phyloP scores from a whole-genome alignment of 495 filamentous ascomycete species.

The Bryoglossum gracile region DNA sequence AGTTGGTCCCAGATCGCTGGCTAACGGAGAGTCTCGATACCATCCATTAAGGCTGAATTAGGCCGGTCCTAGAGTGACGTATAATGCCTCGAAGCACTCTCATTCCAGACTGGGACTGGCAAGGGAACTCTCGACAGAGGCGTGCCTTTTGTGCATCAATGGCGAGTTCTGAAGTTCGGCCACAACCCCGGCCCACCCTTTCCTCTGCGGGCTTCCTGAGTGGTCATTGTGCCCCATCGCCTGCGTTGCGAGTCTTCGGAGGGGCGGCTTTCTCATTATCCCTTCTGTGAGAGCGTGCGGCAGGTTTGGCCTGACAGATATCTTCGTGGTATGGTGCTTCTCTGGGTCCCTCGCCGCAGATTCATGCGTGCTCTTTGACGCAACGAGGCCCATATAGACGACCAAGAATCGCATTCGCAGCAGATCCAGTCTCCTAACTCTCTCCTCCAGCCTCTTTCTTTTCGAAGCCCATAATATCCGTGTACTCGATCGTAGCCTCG shows the following conservation, averaged over 20 bases:
- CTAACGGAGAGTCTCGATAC: too few relatives aligned
- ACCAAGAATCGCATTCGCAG: constrained; percentile 51
- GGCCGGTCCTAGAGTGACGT: too few relatives aligned
- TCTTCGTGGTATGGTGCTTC: constrained; percentile 22
- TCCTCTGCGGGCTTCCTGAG: constrained; percentile 30
- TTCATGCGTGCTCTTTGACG: constrained; percentile 29
- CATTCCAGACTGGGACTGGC: constrained; percentile 13
- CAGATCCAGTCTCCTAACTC: constrained; percentile 51
- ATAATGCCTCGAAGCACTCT: too few relatives aligned
- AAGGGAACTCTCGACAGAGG: constrained; percentile 44
- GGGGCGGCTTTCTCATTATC: constrained; percentile 34
- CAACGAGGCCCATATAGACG: constrained; percentile 46
- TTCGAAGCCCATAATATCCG: constrained; percentile 43
- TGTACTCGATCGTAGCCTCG: constrained; percentile 37
- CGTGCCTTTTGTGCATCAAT: constrained; percentile 42
- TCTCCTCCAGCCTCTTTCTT: constrained; percentile 38
- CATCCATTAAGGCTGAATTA: too few relatives aligned
- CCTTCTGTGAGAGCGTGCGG: constrained; percentile 30
- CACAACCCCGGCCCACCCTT: constrained; percentile 47
- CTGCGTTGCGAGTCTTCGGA: constrained; percentile 38
- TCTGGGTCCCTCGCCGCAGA: constrained; percentile 30
- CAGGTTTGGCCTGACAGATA: constrained; percentile 11
- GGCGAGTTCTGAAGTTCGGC: constrained; percentile 45
- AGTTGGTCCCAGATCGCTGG: too few relatives aligned
- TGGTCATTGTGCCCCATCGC: constrained; percentile 35